Percentiles rank a stretch among this genome's conserved stretches.
phyloP scores from a whole-genome alignment of 2,329 filamentous ascomycete species.

The Diaporthe australafricana region DNA sequence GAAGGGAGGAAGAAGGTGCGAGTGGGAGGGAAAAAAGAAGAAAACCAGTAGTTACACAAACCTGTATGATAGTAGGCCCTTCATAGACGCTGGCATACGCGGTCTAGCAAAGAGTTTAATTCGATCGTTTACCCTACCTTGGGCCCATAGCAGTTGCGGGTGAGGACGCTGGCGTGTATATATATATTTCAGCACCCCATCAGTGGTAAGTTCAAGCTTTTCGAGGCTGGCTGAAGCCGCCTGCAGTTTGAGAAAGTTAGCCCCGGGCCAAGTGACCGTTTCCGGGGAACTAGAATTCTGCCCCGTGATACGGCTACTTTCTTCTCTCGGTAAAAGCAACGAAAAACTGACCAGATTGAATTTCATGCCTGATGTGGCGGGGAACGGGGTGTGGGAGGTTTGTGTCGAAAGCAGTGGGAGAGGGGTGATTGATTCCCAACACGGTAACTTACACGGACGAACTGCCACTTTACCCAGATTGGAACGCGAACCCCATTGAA shows the following conservation, averaged over 20 bases:
- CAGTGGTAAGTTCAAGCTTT: not conserved
- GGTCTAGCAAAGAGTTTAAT: not conserved
- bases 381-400: not conserved
- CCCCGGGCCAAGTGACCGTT: slow-evolving; percentile 11
- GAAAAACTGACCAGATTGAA: slow-evolving; percentile 8
- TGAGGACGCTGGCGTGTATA: not conserved
- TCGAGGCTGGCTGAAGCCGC: not conserved
- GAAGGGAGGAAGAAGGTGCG: not conserved
- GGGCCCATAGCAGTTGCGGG: not conserved
- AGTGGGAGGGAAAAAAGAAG: not conserved
- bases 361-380: not conserved
- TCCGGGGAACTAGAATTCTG: not conserved
- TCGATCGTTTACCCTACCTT: not conserved
- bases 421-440: slow-evolving; percentile 28
- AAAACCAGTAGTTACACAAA: slow-evolving; percentile 1
- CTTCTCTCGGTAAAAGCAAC: not conserved
- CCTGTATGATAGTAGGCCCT: slow-evolving; percentile 11
- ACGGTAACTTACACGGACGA: slow-evolving; percentile 37
- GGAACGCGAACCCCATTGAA: slow-evolving; percentile 26
- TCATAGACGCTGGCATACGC: slow-evolving; percentile 16
- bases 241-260: not conserved
- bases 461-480: slow-evolving; percentile 36
- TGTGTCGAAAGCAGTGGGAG: not conserved
- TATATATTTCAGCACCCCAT: not conserved
- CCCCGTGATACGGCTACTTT: not conserved